Conservation (phyloP, 2,329 filamentous ascomycete genomes). For the Arachnopeziza araneosa region DNA sequence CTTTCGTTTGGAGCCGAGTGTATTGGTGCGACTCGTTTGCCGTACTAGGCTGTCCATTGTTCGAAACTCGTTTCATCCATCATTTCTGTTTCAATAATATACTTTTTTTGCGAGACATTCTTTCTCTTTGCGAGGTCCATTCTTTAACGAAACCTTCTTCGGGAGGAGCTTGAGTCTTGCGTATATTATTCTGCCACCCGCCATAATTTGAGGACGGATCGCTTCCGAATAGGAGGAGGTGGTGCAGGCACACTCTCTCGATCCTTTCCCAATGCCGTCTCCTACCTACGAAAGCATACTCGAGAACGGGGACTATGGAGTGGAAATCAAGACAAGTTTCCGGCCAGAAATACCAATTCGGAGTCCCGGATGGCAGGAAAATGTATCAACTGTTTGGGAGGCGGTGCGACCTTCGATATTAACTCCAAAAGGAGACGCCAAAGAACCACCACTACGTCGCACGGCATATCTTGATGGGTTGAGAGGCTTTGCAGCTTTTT, state of each 20-base stretch:
- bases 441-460: constrained; percentile 4
- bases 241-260: not conserved
- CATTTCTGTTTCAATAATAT: not conserved
- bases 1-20: not conserved
- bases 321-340: not conserved
- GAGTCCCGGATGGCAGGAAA: not conserved
- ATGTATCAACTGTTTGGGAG: not conserved
- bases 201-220: not conserved
- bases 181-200: not conserved
- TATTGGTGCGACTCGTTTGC: not conserved
- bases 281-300: not conserved
- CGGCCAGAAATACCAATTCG: not conserved
- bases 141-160: not conserved
- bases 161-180: not conserved
- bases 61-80: not conserved
- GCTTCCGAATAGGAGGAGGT: not conserved
- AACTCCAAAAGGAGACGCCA: not conserved
- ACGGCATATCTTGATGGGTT: constrained; percentile 45
- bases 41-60: not conserved
- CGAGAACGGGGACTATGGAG: not conserved
- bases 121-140: too few relatives aligned
- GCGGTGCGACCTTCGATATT: not conserved
- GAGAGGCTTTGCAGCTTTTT: constrained; percentile 41
- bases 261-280: not conserved
- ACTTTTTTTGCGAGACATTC: not conserved